Percentiles rank a stretch among this genome's conserved stretches.
These are phyloP conservation scores for Cydonia oblonga DNA, from an alignment of 331 rosid genomes.

Conservation along the genomic window DNA sequence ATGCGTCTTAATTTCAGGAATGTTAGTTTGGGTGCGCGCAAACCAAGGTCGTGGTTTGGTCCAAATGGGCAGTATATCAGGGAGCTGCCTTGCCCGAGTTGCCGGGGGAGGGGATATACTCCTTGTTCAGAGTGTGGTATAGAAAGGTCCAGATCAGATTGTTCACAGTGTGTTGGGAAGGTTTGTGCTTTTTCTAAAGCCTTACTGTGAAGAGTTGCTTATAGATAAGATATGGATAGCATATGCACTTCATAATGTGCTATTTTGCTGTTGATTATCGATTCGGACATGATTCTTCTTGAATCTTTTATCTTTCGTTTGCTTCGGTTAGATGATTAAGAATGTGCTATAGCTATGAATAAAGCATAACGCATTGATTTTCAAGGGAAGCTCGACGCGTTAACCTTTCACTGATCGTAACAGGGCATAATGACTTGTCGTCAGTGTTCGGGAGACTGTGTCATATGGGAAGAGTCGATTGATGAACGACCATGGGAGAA, in stretches of 20 bases:
- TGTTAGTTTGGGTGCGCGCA: constrained; percentile 27
- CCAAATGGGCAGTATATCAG: constrained; percentile 85
- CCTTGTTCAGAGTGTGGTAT: constrained; percentile 85
- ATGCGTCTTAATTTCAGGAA: constrained; percentile 31
- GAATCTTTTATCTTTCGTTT: not conserved
- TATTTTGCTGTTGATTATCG: not conserved
- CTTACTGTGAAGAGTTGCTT: not conserved
- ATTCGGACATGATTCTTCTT: not conserved
- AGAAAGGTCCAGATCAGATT: constrained; percentile 81
- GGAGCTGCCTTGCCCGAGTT: constrained; percentile 93
- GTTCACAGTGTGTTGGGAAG: constrained; percentile 77
- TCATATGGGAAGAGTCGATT: constrained; percentile 93
- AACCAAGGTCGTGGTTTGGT: constrained; percentile 82
- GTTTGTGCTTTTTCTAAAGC: constrained; percentile 18
- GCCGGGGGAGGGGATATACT: constrained; percentile 90
- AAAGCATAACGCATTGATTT: not conserved
- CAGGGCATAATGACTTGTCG: constrained; percentile 85
- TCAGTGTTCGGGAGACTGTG: constrained; percentile 81
- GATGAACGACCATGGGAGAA: constrained; percentile 93
- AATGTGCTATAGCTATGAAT: not conserved
- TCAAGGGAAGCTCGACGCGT: not conserved
- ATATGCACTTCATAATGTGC: no score
- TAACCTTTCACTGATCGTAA: constrained; percentile 4
- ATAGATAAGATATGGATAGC: not conserved
- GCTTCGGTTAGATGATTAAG: not conserved